phyloP scores from a whole-genome alignment of 768 basidiomycete genomes.

The Russula olivacea region DNA sequence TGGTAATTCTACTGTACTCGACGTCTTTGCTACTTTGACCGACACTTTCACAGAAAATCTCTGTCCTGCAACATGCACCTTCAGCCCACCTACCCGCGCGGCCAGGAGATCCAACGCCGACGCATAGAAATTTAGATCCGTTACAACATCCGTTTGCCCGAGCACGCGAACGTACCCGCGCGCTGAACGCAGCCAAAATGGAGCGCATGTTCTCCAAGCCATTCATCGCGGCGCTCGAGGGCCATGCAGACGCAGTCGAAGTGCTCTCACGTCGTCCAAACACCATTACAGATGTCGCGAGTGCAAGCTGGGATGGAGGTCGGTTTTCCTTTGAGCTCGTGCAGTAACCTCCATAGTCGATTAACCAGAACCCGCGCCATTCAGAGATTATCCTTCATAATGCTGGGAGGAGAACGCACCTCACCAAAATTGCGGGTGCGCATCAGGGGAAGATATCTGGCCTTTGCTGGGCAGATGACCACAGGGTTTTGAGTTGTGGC shows the following conservation, averaged over 20 bases:
- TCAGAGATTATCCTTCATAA: slow-evolving; percentile 85
- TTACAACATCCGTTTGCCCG: slow-evolving; percentile 93
- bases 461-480: slow-evolving; percentile 61
- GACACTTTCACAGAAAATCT: slow-evolving; percentile 58
- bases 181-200: slow-evolving; percentile 93
- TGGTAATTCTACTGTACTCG: slow-evolving; percentile 7
- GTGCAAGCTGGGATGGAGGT: slow-evolving; percentile 92
- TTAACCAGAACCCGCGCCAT: background rate
- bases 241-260: slow-evolving; percentile 49
- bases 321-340: slow-evolving; percentile 29
- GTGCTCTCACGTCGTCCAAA: slow-evolving; percentile 16
- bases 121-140: slow-evolving; percentile 88
- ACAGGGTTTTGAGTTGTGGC: slow-evolving; percentile 69
- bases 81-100: slow-evolving; percentile 65
- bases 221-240: slow-evolving; percentile 83
- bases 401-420: slow-evolving; percentile 50
- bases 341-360: background rate
- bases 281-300: slow-evolving; percentile 31
- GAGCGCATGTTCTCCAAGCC: slow-evolving; percentile 98
- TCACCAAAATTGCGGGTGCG: slow-evolving; percentile 56
- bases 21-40: background rate
- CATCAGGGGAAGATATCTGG: slow-evolving; percentile 87
- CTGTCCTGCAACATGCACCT: slow-evolving; percentile 79
- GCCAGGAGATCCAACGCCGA: slow-evolving; percentile 80
- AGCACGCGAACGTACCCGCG: slow-evolving; percentile 88